Conservation (phyloP, 257 asterid species). For the Solanum virginianum region DNA sequence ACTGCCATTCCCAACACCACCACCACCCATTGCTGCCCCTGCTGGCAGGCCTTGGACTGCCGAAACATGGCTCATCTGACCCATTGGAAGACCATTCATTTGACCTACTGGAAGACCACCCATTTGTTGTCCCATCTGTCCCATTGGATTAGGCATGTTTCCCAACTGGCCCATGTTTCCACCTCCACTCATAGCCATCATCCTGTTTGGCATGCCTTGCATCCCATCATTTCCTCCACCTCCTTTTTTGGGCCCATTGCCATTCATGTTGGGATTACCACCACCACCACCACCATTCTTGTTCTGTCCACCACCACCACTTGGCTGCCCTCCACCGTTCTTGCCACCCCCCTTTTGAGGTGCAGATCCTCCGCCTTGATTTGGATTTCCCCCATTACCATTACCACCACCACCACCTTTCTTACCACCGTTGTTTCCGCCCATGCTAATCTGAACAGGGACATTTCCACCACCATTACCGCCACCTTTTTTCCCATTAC, state of each 20-base stretch:
- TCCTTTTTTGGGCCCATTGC: constrained; percentile 47
- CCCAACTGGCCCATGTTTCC: constrained; percentile 37
- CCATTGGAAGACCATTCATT: constrained; percentile 15
- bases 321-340: constrained; percentile 49
- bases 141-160: constrained; percentile 23
- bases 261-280: constrained; percentile 19
- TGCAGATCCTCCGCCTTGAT: constrained; percentile 43
- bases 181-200: constrained; percentile 65
- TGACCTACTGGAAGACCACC: constrained; percentile 16
- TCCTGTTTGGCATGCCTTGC: constrained; percentile 69
- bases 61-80: constrained; percentile 54
- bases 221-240: constrained; percentile 70
- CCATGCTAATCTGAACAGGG: constrained; percentile 42
- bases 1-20: constrained; percentile 16
- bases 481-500: constrained; percentile 23
- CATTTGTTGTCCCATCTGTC: constrained; percentile 30
- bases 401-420: constrained; percentile 36
- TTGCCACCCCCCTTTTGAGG: constrained; percentile 39
- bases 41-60: constrained; percentile 68
- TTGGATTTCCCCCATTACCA: constrained; percentile 33
- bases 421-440: constrained; percentile 28
- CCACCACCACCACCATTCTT: constrained; percentile 16
- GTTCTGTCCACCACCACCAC: constrained; percentile 15
- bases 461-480: constrained; percentile 23
- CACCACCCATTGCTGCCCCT: constrained; percentile 23